Base-by-base conservation (phyloP, 257 asterid genomes). In the Primulina huaijiensis region DNA sequence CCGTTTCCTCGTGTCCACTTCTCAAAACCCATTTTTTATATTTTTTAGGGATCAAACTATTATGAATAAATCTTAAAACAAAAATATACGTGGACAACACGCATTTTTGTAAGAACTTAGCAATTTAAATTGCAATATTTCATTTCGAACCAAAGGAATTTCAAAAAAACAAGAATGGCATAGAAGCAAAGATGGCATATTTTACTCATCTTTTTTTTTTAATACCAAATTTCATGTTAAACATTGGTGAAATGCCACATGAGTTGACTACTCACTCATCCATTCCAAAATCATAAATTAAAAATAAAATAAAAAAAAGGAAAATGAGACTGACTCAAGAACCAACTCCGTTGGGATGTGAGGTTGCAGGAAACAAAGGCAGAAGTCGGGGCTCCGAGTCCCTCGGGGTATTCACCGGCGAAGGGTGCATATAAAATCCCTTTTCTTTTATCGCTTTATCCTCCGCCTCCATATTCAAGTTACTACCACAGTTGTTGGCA, bases 361-460 rank as follows among this genome's bases (percentile, higher is more conserved):
- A 93, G 21, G 94, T 82, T 9, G 87, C 87, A 46, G 98, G 97
- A 69, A 93, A 93, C 68, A 93, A 67, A 8, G 97, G 95, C 60
- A 90, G 67, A 1, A 93, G 86, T 11, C 90, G 93, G 75, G 96
- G 98, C 89, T 89, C 96, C 57, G 93, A 74, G n/a, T 86, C 97
- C 65, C 89, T 82, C 53, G 95, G 96, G 9, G 97, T 90, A 71
- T 21, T 84, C 74, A 86, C 85, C 72, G 95, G 98, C 57, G 97
- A 90, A 9, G 96, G 94, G 35, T 93, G 98, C 74, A 93, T 75
- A 72, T 81, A 89, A 62, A 89, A 93, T 0, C 93, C 96, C 53
- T 89, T 89, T 23, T 82, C 86, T 0, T 86, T 84, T 21, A 93
- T 93, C 2, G 98, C 98, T 74, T 75, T 86, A 5, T 90, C 95